These are phyloP conservation scores for Rubus parviflorus DNA, from an alignment of 306 rosid genomes.

Conservation along the genomic window DNA sequence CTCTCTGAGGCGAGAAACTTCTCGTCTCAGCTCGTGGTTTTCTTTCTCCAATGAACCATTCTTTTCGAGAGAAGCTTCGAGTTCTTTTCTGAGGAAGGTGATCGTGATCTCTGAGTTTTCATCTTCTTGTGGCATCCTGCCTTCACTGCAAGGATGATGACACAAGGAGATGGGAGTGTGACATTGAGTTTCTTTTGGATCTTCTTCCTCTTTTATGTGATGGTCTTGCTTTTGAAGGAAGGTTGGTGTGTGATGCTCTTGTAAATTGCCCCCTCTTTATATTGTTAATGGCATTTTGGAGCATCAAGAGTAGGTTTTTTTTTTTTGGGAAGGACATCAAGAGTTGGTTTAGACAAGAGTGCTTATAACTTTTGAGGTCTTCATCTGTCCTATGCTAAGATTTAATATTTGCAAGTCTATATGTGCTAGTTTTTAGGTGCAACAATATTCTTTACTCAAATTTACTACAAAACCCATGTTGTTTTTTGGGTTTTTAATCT, in stretches of 20 bases:
- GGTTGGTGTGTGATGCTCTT: conserved; percentile 40
- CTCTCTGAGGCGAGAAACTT: conserved; percentile 57
- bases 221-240: conserved; percentile 56
- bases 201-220: conserved; percentile 29
- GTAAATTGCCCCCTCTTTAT: conserved; percentile 28
- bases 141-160: conserved; percentile 26
- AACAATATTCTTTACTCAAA: conserved; percentile 47
- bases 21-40: conserved; percentile 70
- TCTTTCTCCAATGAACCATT: conserved; percentile 60
- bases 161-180: conserved; percentile 8
- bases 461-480: conserved; percentile 23
- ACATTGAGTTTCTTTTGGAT: conserved; percentile 25
- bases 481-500: neutral
- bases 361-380: conserved; percentile 4
- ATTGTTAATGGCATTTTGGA: conserved; percentile 30
- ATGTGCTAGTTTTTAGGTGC: conserved; percentile 55
- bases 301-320: conserved; percentile 30
- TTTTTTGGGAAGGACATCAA: too few relatives aligned
- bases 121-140: conserved; percentile 46
- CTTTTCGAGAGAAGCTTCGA: conserved; percentile 53
- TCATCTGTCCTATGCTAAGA: conserved; percentile 18
- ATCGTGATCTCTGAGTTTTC: conserved; percentile 44
- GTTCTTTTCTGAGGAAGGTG: conserved; percentile 44
- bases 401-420: conserved; percentile 47
- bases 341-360: conserved; percentile 14